These are phyloP conservation scores for Begonia masoniana DNA, from an alignment of 306 rosid genomes.

Conservation along the genomic window DNA sequence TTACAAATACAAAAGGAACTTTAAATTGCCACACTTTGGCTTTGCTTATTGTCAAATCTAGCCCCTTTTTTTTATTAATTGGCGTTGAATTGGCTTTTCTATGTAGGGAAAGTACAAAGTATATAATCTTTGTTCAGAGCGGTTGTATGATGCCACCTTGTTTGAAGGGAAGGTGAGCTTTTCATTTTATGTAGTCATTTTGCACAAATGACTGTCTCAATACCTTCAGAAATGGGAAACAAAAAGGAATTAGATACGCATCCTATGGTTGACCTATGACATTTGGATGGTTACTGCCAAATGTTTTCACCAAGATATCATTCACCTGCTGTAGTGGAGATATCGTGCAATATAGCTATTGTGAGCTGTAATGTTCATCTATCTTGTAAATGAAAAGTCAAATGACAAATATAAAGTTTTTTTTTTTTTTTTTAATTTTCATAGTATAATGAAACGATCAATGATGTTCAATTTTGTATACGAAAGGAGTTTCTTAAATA, in stretches of 20 bases:
- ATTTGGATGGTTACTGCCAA: too few relatives aligned
- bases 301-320: too few relatives aligned
- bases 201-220: too few relatives aligned
- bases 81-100: constrained; percentile 14
- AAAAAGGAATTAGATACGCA: too few relatives aligned
- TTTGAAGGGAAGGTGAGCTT: constrained; percentile 83
- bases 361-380: background rate
- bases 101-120: constrained; percentile 88
- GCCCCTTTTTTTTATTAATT: background rate
- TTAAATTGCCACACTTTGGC: background rate
- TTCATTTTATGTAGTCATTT: constrained; percentile 3
- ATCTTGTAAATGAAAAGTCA: background rate
- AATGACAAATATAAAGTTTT: constrained; percentile 1
- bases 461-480: too few relatives aligned
- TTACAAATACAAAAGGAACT: background rate
- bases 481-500: too few relatives aligned
- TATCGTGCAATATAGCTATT: too few relatives aligned
- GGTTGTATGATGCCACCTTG: constrained; percentile 79
- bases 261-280: constrained; percentile 12
- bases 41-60: background rate
- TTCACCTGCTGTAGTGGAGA: too few relatives aligned
- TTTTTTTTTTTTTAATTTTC: background rate
- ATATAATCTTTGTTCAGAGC: constrained; percentile 95
- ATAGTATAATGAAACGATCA: too few relatives aligned
- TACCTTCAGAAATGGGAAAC: too few relatives aligned